Percentiles rank a stretch among this genome's conserved stretches.
Conservation (phyloP, 352 stramenopile species). For the Phytopythium mirpurense region DNA sequence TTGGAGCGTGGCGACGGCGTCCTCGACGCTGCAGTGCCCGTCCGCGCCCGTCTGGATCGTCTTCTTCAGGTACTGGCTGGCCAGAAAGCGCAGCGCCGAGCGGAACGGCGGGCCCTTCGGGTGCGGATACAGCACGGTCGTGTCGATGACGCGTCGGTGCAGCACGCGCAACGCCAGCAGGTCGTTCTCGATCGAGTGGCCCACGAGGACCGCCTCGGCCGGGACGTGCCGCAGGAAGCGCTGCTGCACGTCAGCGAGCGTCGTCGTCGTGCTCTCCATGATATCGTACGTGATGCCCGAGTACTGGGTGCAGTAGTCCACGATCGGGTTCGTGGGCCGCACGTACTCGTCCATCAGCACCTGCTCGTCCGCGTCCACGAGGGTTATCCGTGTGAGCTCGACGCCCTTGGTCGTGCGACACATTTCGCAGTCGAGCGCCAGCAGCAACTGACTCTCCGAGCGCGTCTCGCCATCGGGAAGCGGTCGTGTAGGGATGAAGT, state of each 20-base stretch:
- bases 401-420: slow-evolving; percentile 81
- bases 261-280: slow-evolving; percentile 61
- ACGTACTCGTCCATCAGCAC: slow-evolving; percentile 83
- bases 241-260: slow-evolving; percentile 59
- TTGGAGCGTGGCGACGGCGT: slow-evolving; percentile 72
- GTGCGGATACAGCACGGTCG: slow-evolving; percentile 75
- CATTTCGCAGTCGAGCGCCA: slow-evolving; percentile 88
- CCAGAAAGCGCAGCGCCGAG: slow-evolving; percentile 67
- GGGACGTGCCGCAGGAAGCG: slow-evolving; percentile 53
- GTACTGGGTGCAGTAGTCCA: slow-evolving; percentile 87
- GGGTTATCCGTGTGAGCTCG: slow-evolving; percentile 70
- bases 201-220: slow-evolving; percentile 76
- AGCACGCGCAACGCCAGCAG: slow-evolving; percentile 58
- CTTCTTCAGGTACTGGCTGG: slow-evolving; percentile 64
- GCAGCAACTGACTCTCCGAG: slow-evolving; percentile 36
- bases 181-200: slow-evolving; percentile 88
- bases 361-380: slow-evolving; percentile 63
- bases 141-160: slow-evolving; percentile 80
- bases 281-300: slow-evolving; percentile 81
- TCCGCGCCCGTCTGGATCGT: slow-evolving; percentile 66
- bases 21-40: slow-evolving; percentile 80
- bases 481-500: slow-evolving; percentile 41
- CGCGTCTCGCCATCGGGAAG: slow-evolving; percentile 26
- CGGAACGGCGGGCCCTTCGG: slow-evolving; percentile 73
- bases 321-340: slow-evolving; percentile 69